A percentile compares a stretch with the other conserved stretches of the same genome.
Conservation (phyloP, 768 basidiomycete species). For the Mycena vitilis region DNA sequence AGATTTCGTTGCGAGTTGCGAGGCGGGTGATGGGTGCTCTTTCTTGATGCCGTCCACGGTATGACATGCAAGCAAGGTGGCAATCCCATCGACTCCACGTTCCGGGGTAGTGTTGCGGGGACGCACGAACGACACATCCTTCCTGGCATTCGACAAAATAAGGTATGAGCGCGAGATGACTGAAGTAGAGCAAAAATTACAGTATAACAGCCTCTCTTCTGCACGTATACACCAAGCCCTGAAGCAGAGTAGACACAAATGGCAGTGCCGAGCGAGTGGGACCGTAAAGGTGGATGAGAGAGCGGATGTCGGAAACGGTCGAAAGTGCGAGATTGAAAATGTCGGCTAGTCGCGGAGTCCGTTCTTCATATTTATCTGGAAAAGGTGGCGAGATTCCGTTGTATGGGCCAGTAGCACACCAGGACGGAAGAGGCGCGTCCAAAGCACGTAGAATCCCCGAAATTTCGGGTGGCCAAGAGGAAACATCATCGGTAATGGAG, state of each 20-base stretch:
- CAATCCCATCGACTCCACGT: conserved; percentile 10
- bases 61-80: conserved; percentile 18
- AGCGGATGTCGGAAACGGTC: conserved; percentile 10
- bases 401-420: conserved; percentile 25
- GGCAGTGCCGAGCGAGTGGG: conserved; percentile 10
- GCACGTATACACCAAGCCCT: conserved; percentile 8
- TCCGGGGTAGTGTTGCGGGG: conserved; percentile 2
- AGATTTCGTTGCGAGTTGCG: background rate
- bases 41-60: conserved; percentile 33
- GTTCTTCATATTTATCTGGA: background rate
- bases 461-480: too few relatives aligned
- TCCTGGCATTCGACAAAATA: background rate
- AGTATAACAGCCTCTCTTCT: conserved; percentile 12
- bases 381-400: background rate
- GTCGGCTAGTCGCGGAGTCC: background rate
- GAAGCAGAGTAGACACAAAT: conserved; percentile 16
- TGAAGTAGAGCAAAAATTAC: background rate
- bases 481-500: too few relatives aligned
- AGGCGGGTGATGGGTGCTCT: background rate
- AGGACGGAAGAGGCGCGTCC: conserved; percentile 13
- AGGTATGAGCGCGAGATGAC: background rate
- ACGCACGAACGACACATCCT: background rate
- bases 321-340: conserved; percentile 17
- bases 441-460: too few relatives aligned
- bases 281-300: conserved; percentile 14